phyloP scores from a whole-genome alignment of 2,329 filamentous ascomycete species.

The Emmonsiellopsis sp. region DNA sequence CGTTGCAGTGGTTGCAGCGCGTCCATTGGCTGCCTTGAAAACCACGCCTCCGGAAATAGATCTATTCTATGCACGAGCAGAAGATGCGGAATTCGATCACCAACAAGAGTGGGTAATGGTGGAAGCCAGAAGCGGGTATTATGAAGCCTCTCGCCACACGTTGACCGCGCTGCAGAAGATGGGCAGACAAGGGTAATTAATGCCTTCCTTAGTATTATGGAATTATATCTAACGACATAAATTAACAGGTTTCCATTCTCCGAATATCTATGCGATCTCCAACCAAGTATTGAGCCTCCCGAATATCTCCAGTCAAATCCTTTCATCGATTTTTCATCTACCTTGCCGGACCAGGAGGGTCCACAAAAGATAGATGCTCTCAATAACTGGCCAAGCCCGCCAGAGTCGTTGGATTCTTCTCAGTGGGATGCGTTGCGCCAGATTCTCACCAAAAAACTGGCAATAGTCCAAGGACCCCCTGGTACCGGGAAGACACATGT shows the following conservation, averaged over 20 bases:
- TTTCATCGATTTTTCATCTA: conserved; percentile 40
- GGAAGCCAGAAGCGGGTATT: conserved; percentile 65
- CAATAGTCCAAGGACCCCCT: conserved; percentile 77
- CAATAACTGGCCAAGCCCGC: conserved; percentile 42
- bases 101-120: conserved; percentile 66
- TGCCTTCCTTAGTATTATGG: neutral
- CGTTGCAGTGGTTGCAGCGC: conserved; percentile 63
- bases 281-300: conserved; percentile 39
- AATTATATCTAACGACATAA: neutral
- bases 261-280: conserved; percentile 33
- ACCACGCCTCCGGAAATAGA: conserved; percentile 64
- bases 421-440: conserved; percentile 60
- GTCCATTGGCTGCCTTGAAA: conserved; percentile 54
- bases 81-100: conserved; percentile 61
- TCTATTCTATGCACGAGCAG: conserved; percentile 56
- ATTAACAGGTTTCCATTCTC: conserved; percentile 35
- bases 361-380: conserved; percentile 47
- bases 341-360: conserved; percentile 26
- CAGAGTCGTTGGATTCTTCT: conserved; percentile 54
- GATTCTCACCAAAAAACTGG: conserved; percentile 62
- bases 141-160: conserved; percentile 65
- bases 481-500: conserved; percentile 75
- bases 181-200: conserved; percentile 41
- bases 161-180: conserved; percentile 63
- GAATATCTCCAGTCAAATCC: conserved; percentile 45